Evolutionary conservation across 1,139 yeast genomes (phyloP).

Genomic region (Debaryomyces nepalensis): DNA sequence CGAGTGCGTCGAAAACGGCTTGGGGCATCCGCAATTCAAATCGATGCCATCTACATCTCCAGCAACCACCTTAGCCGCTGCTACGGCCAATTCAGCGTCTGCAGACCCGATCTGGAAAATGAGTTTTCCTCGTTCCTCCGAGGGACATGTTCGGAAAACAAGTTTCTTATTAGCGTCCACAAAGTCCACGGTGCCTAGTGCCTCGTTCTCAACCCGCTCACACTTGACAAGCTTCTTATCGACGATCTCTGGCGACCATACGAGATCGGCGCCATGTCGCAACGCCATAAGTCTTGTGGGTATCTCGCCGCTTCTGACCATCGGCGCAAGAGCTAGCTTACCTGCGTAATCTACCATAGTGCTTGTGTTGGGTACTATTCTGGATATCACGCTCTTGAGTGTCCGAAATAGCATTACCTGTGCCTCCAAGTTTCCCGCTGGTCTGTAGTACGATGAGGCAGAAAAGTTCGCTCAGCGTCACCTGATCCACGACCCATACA

Average conservation of each 20-base stretch:
- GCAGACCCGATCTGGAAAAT: conserved; percentile 93
- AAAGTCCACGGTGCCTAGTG: conserved; percentile 64
- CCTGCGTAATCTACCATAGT: conserved; percentile 44
- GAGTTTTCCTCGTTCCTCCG: conserved; percentile 61
- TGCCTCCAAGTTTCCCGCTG: background rate
- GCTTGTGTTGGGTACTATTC: background rate
- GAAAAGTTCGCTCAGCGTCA: background rate
- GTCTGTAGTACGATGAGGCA: background rate
- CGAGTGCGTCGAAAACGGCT: conserved; percentile 81
- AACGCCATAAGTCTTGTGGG: conserved; percentile 84
- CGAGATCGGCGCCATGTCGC: conserved; percentile 87
- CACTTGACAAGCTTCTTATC: conserved; percentile 82
- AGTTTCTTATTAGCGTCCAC: conserved; percentile 42
- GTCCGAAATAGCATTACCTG: conserved; percentile 1
- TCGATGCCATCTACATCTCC: conserved; percentile 91
- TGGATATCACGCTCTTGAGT: conserved; percentile 3
- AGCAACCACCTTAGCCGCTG: conserved; percentile 81
- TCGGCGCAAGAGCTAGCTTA: conserved; percentile 87
- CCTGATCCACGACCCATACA: background rate
- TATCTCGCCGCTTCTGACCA: conserved; percentile 94
- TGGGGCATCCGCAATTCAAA: conserved; percentile 95
- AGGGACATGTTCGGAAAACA: conserved; percentile 75
- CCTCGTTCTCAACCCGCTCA: conserved; percentile 58
- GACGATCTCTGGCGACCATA: conserved; percentile 94
- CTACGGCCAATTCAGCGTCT: conserved; percentile 79